Base-by-base conservation (phyloP, 495 filamentous ascomycete species). In the Durotheca rogersii region DNA sequence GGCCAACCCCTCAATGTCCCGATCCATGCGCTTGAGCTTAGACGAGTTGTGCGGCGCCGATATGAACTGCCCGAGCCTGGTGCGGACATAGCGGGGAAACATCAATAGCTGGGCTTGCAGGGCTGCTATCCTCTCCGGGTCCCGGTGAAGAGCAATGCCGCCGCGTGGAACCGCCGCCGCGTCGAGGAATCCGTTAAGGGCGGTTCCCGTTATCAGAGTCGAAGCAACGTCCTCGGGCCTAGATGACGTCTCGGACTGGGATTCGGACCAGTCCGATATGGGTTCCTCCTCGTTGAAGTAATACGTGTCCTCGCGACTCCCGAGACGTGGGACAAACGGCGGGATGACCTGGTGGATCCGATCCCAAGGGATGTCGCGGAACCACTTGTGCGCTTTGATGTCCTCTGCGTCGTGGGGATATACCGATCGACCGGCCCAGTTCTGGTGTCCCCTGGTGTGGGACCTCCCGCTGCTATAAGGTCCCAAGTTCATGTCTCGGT, bases 241-340 rank as follows among this genome's bases (percentile, higher is more conserved):
- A 0, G 33, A 65, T 16, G 47, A 51, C 2, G 47, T 60, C 27
- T 59, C 52, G 4, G 58, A 62, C 34, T 55, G 57, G 12, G 70
- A 65, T 23, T 72, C 69, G 5, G 69, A 75, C 65, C 72, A 76
- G 49, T 78, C 76, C 27, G 75, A 82, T 46, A 87, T 78, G n/a
- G 81, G 71, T 29, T 84, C 83, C 52, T 85, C 84, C 41, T 92
- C 86, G 41, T 94, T 87, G 53, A 95, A 95, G 64, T 95, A 96
- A 47, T 87, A 84, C 9, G 90, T 95, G 54, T 96, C 89, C 48
- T 92, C 89, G 58, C 78, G 75, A 17, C 75, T 71, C 23, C 72
- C 76, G 21, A 95, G 82, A 16, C 66, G 66, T 30, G 92, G 92
- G 4, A 94, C 73, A 52, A 88, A 86, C 3, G 90, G 92, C 7